These are phyloP conservation scores for Rehmannia glutinosa DNA, from an alignment of 257 asterid species.

Conservation along the genomic window DNA sequence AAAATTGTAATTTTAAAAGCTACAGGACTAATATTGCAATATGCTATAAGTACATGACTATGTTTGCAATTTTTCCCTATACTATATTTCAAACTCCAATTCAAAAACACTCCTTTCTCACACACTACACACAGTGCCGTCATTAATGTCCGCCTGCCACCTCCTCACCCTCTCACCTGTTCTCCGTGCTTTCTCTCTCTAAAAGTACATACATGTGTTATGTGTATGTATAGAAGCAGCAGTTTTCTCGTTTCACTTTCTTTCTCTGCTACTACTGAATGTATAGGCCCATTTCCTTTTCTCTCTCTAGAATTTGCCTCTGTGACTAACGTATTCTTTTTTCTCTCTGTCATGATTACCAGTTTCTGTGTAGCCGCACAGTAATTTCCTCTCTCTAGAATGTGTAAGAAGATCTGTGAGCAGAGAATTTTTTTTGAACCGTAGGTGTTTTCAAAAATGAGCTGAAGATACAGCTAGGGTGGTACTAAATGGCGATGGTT, in stretches of 20 bases:
- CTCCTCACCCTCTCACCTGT: conserved; percentile 23
- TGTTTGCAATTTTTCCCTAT: too few species aligned
- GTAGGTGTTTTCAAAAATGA: conserved; percentile 25
- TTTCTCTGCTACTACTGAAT: background rate
- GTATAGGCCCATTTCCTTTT: background rate
- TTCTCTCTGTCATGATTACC: background rate
- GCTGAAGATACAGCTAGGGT: conserved; percentile 32
- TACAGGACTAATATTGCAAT: too few species aligned
- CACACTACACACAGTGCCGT: conserved; percentile 17
- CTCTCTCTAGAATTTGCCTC: conserved; percentile 25
- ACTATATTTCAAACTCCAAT: conserved; percentile 46
- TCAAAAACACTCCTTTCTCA: conserved; percentile 34
- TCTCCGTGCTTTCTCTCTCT: conserved; percentile 42
- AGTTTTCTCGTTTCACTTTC: conserved; percentile 6
- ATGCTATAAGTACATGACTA: too few species aligned
- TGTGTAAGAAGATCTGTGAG: conserved; percentile 16
- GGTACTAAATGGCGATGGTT: conserved; percentile 25
- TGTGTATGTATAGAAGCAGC: conserved; percentile 6
- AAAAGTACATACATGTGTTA: background rate
- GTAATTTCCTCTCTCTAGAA: conserved; percentile 21
- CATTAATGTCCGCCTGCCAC: conserved; percentile 35
- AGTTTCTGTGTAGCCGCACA: background rate
- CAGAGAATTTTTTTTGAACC: background rate
- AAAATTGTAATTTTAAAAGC: too few species aligned
- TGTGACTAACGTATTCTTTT: background rate